These are phyloP conservation scores for Alternaria incomplexa DNA, from an alignment of 2,329 filamentous ascomycete genomes.

Conservation along the genomic window DNA sequence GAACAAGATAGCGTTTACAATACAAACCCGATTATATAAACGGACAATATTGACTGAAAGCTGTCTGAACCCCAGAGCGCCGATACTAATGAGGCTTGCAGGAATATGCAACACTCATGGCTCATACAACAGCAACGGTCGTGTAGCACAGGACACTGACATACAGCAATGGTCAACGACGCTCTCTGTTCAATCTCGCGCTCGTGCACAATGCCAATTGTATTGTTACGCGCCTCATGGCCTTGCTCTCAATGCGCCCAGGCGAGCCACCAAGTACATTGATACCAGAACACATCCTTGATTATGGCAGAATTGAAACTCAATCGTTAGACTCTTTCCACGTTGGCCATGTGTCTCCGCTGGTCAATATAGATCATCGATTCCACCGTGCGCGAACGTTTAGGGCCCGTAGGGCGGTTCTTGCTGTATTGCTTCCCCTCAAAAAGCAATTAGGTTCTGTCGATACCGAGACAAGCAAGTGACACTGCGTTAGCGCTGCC, in stretches of 20 bases:
- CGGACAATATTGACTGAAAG: neutral
- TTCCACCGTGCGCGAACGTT: neutral
- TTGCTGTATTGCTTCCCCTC: neutral
- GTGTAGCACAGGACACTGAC: too few relatives aligned
- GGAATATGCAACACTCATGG: neutral
- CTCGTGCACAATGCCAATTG: too few relatives aligned
- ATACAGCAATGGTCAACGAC: too few relatives aligned
- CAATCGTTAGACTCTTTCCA: neutral
- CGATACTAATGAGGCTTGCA: neutral
- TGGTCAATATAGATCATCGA: neutral
- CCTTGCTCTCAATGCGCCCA: neutral
- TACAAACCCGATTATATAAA: neutral
- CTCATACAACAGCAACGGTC: neutral
- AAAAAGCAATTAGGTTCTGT: neutral
- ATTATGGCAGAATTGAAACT: neutral
- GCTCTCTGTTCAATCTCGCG: too few relatives aligned
- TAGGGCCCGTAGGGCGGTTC: neutral
- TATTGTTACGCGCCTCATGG: neutral
- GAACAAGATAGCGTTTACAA: neutral
- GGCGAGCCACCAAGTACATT: neutral
- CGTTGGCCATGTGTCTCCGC: neutral
- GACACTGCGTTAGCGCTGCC: neutral
- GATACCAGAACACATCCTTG: neutral
- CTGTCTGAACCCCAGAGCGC: neutral
- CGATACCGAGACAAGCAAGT: neutral